Conservation (phyloP, 768 basidiomycete genomes). For the Pisolithus marmoratus region DNA sequence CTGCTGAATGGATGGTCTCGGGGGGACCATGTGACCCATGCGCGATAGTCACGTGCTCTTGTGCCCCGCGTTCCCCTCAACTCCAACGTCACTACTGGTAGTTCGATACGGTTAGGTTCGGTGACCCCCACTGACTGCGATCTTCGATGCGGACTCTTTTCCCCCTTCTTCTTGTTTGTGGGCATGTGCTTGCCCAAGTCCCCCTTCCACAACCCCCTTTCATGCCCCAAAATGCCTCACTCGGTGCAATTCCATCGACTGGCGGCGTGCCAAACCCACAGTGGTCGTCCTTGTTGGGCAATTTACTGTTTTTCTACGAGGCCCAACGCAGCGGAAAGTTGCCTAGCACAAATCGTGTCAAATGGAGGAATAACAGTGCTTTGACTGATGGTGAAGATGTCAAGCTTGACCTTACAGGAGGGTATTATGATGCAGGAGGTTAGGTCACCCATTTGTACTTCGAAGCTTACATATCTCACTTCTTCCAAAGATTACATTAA, state of each 20-base stretch:
- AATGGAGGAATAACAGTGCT: constrained; percentile 84
- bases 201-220: constrained; percentile 61
- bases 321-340: constrained; percentile 82
- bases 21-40: constrained; percentile 12
- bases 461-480: background rate
- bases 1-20: no score
- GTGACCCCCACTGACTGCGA: background rate
- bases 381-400: constrained; percentile 72
- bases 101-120: no score
- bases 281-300: constrained; percentile 79
- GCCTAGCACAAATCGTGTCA: constrained; percentile 61
- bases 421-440: constrained; percentile 94
- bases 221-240: constrained; percentile 53
- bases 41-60: constrained; percentile 15
- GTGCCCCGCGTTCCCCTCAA: no score
- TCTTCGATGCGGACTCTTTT: constrained; percentile 16
- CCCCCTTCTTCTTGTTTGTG: constrained; percentile 13
- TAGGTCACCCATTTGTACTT: constrained; percentile 11
- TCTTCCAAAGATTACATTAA: constrained; percentile 71
- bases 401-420: constrained; percentile 73
- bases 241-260: constrained; percentile 46
- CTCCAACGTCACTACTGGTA: no score
- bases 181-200: constrained; percentile 46
- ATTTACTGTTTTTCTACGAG: constrained; percentile 85
- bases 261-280: constrained; percentile 57